phyloP scores from a whole-genome alignment of 208 protist species.

The Trypanosoma cruzi region DNA sequence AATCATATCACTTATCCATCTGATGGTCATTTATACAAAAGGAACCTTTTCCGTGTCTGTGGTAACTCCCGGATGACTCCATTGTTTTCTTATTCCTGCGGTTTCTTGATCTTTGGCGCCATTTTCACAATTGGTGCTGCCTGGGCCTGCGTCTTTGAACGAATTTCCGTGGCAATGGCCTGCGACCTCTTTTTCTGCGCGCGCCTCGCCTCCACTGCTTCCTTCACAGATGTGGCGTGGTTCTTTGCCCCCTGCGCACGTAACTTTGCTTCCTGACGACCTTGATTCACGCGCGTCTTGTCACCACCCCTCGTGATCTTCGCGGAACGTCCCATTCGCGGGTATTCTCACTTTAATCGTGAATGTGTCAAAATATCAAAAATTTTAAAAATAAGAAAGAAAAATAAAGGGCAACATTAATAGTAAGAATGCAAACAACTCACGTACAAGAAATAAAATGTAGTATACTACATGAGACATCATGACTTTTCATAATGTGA shows the following conservation, averaged over 20 bases:
- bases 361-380: background rate
- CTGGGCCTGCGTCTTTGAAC: conserved; percentile 31
- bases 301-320: conserved; percentile 90
- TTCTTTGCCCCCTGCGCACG: conserved; percentile 75
- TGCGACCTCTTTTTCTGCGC: conserved; percentile 61
- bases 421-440: background rate
- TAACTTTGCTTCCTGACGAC: conserved; percentile 70
- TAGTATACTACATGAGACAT: too few species aligned
- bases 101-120: conserved; percentile 49
- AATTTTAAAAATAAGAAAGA: too few species aligned
- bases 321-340: conserved; percentile 71
- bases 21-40: background rate
- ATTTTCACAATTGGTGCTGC: conserved; percentile 62
- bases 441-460: too few species aligned
- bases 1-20: background rate
- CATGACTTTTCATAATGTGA: too few species aligned
- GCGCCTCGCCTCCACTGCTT: conserved; percentile 54
- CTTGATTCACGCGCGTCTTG: conserved; percentile 86
- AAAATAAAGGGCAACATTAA: conserved; percentile 7
- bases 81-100: conserved; percentile 5
- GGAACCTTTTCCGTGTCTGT: background rate
- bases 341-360: background rate
- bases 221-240: conserved; percentile 69
- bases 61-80: background rate
- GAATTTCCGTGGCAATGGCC: conserved; percentile 70